Base-by-base conservation (phyloP, 805 yeast species). In the Myxozyma nipponensis region DNA sequence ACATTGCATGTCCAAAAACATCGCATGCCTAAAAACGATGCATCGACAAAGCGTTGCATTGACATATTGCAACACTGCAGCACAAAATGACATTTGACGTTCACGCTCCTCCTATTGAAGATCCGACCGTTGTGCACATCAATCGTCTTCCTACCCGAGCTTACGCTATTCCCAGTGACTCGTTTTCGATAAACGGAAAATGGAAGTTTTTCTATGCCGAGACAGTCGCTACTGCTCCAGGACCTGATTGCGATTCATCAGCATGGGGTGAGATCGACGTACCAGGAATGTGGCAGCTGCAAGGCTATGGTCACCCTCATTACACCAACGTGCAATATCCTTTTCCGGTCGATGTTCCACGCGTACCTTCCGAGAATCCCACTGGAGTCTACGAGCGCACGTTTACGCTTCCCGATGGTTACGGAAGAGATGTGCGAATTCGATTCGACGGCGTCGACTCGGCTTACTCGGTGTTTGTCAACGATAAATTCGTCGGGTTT, bases 361-460 rank as follows among this genome's bases (percentile, higher is more conserved):
- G 51, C 47, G 67, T 67, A 6, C 70, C 71, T 6, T 42, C 64
- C 24, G 56, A 59, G 39, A 66, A 63, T 32, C 73, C 73, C 3
- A 66, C 69, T 1, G 73, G 72, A 5, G 58, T 65, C 6, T 69
- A 69, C 54, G 54, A 60, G 23, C 54, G 61, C n/a, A 30, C 19
- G n/a, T 69, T 69, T 53, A 32, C 44, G 15, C 54, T 63, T 18
- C 52, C 55, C 9, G 54, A 53, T 1, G 45, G 46, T 4, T 55
- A 59, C 52, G 57, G 61, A 45, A 32, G 43, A 15, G 51, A 44
- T 1, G 51, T 50, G 19, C 47, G 72, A 9, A 36, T 69, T 15
- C 49, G 71, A 25, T 69, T 69, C 50, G 71, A 68, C 57, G 73
- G 73, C 15, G 72, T 69, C 10, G 72, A 69, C 42, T 62, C 63